These are phyloP conservation scores for Coprinellus micaceus DNA, from an alignment of 768 basidiomycete genomes.

Conservation along the genomic window DNA sequence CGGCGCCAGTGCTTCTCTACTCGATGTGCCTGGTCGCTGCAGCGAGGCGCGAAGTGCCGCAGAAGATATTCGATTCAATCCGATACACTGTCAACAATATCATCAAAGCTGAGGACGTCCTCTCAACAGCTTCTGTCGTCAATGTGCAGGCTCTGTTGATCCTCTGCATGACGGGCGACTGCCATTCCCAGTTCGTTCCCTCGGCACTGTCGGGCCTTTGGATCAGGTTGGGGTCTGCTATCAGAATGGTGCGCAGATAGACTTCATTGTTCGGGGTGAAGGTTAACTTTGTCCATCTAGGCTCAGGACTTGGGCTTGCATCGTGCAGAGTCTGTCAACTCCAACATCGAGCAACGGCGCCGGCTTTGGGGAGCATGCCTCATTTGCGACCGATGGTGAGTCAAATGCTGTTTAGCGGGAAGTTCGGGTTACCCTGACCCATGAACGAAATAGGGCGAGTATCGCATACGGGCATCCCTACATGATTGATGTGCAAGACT, in stretches of 20 bases:
- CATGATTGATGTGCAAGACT: constrained; percentile 96
- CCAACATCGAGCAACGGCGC: constrained; percentile 80
- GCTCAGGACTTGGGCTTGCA: constrained; percentile 97
- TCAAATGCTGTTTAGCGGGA: constrained; percentile 5
- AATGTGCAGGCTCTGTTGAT: constrained; percentile 89
- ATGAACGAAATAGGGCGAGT: constrained; percentile 58
- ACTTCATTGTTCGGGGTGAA: constrained; percentile 7
- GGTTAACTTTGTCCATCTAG: constrained; percentile 35
- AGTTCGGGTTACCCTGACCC: constrained; percentile 5
- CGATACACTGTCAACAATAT: constrained; percentile 82
- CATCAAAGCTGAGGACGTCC: constrained; percentile 86
- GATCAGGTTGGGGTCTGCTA: constrained; percentile 83
- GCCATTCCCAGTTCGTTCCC: constrained; percentile 86
- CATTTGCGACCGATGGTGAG: constrained; percentile 89
- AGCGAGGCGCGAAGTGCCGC: constrained; percentile 77
- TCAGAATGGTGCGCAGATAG: constrained; percentile 73
- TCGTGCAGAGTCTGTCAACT: constrained; percentile 82
- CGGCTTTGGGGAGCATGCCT: constrained; percentile 94
- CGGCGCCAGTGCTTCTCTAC: constrained; percentile 82
- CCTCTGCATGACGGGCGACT: constrained; percentile 82
- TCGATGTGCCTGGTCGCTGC: constrained; percentile 93
- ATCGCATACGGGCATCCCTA: constrained; percentile 89
- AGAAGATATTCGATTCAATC: constrained; percentile 85
- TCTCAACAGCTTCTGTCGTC: constrained; percentile 79
- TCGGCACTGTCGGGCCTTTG: constrained; percentile 82